Evolutionary conservation across 768 basidiomycete species (phyloP), one percentile per base, ranked within the genome.

Genomic region (Psilocybe cyanescens): DNA sequence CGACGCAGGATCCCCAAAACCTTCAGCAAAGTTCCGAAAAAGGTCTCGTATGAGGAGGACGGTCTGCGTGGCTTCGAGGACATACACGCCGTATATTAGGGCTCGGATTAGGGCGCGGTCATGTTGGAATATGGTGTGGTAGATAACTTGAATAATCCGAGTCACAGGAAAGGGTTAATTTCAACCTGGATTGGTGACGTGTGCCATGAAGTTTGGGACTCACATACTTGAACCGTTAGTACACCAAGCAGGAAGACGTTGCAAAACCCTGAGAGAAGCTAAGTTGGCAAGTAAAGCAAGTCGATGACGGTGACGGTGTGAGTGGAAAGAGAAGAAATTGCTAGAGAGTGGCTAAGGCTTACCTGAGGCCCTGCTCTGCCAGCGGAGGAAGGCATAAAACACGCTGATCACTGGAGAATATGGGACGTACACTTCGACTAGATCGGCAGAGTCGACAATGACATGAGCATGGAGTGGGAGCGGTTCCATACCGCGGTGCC

Each of bases 141-240:
- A 60, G 3, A 60, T 37, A 47, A 53, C 59, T 60, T 12, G 37
- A 24, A 24, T 24, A 24, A 24, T 24, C 24, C 24, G 24, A 24
- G 24, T 24, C 24, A 24, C 24, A 24, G 0, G 24, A 24, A 24
- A 24, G 24, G 24, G 24, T 24, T 24, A 24, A 24, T 24, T 24
- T 24, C 0, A 24, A 24, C 24, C 24, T 24, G 24, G 11, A 24
- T 17, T 4, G 11, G 28, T 49, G 14, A 44, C 3, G 29, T 6
- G 37, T n/a, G 24, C 3, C 14, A 30, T 17, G 30, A 16, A 5
- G 31, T 17, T 14, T 35, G 16, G 19, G 4, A 39, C 57, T 58
- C 29, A 58, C 57, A 58, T n/a, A 58, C 46, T 58, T 58, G 57
- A 5, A 49, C 57, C 19, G 37, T 58, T 30, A 58, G 46, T 9